phyloP scores from a whole-genome alignment of 1,139 yeast genomes.

The Yamadazyma oceani region DNA sequence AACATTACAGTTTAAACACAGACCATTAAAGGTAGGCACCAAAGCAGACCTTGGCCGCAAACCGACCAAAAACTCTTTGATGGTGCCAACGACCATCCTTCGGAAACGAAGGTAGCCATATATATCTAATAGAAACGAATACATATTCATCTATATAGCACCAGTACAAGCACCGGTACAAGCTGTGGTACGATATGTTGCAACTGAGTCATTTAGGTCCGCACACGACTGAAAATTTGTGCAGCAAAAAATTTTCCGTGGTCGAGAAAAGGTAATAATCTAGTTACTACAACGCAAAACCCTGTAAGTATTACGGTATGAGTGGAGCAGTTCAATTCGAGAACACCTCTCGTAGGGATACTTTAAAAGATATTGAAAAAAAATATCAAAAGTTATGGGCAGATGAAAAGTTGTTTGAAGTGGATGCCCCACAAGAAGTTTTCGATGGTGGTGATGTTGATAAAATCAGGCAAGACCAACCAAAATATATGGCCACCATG shows the following conservation, averaged over 20 bases:
- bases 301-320: slow-evolving; percentile 22
- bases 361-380: slow-evolving; percentile 84
- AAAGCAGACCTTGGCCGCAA: slow-evolving; percentile 1
- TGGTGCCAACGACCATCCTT: not conserved
- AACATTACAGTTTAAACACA: slow-evolving; percentile 39
- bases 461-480: slow-evolving; percentile 73
- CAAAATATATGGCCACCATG: slow-evolving; percentile 91
- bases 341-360: slow-evolving; percentile 88
- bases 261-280: slow-evolving; percentile 6
- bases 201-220: slow-evolving; percentile 7
- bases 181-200: no score
- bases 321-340: slow-evolving; percentile 47
- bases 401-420: slow-evolving; percentile 79
- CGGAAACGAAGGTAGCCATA: not conserved
- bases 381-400: slow-evolving; percentile 88
- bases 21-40: slow-evolving; percentile 34
- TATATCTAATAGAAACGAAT: no score
- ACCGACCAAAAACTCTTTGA: not conserved
- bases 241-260: slow-evolving; percentile 8
- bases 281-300: slow-evolving; percentile 4
- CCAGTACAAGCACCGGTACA: no score
- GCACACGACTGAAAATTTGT: slow-evolving; percentile 4
- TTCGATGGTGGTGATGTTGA: slow-evolving; percentile 60
- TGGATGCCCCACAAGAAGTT: slow-evolving; percentile 83
- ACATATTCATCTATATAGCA: no score